Conservation (phyloP, 768 basidiomycete species). For the Pleurotus eryngii region DNA sequence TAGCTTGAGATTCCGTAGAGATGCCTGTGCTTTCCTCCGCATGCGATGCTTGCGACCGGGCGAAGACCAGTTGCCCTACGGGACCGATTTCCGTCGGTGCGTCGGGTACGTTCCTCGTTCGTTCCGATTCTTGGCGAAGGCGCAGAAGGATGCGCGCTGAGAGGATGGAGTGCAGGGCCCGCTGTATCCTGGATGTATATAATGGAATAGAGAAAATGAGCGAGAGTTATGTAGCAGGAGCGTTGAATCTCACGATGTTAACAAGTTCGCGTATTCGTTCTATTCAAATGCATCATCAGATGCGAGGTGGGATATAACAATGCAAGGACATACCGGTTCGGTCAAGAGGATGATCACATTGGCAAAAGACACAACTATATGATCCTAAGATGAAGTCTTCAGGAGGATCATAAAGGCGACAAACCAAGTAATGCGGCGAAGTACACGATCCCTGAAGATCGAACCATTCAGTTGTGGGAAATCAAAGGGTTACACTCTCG, state of each 20-base stretch:
- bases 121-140: not conserved
- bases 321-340: not conserved
- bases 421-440: not conserved
- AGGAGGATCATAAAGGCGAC: not conserved
- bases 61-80: not conserved
- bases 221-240: too few relatives aligned
- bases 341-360: not conserved
- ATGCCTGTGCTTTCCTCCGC: not conserved
- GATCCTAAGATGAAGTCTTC: not conserved
- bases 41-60: not conserved
- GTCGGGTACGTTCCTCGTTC: not conserved
- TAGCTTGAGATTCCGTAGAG: too few relatives aligned
- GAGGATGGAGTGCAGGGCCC: conserved; percentile 1
- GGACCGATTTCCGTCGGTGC: conserved; percentile 1
- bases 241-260: not conserved
- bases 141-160: conserved; percentile 7
- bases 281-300: not conserved
- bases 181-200: not conserved
- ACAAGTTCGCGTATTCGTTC: not conserved
- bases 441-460: not conserved
- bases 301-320: not conserved
- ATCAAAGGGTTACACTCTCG: not conserved
- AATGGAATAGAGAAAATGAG: not conserved
- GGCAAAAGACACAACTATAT: not conserved
- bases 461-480: not conserved